phyloP scores from a whole-genome alignment of 495 filamentous ascomycete species.

The Aspergillus kassunensis region DNA sequence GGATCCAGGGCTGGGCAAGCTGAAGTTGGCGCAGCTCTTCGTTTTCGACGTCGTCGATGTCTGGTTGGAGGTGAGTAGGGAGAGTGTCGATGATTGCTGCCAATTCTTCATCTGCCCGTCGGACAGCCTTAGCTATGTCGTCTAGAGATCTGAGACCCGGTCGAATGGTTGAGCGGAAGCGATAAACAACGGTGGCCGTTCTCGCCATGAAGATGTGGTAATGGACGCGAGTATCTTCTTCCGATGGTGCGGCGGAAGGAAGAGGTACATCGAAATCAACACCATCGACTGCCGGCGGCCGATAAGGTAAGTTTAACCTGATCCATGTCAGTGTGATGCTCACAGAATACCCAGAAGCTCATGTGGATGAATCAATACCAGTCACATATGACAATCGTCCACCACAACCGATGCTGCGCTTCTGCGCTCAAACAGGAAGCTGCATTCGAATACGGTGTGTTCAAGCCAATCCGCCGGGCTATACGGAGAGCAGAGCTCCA shows the following conservation, averaged over 20 bases:
- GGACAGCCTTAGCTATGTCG: not conserved
- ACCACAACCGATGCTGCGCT: constrained; percentile 4
- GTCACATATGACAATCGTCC: constrained; percentile 4
- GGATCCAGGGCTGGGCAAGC: not conserved
- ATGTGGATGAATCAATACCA: not conserved
- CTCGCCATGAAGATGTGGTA: constrained; percentile 6
- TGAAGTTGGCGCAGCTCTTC: not conserved
- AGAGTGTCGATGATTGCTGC: not conserved
- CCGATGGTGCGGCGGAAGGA: not conserved
- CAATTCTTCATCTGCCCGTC: not conserved
- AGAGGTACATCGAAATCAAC: constrained; percentile 4
- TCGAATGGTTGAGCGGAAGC: not conserved
- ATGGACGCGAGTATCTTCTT: not conserved
- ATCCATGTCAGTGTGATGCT: not conserved
- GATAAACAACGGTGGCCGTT: constrained; percentile 1
- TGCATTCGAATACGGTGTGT: not conserved
- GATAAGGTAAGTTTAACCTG: not conserved
- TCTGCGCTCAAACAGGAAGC: constrained; percentile 1
- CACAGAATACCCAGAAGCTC: no score
- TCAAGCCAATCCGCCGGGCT: not conserved
- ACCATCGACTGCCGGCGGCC: not conserved
- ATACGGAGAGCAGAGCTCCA: constrained; percentile 1
- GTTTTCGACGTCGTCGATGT: not conserved
- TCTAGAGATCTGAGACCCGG: not conserved
- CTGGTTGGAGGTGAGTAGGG: not conserved